Base-by-base conservation (phyloP, 177 flowering plant species). In the Vitis hybrid region DNA sequence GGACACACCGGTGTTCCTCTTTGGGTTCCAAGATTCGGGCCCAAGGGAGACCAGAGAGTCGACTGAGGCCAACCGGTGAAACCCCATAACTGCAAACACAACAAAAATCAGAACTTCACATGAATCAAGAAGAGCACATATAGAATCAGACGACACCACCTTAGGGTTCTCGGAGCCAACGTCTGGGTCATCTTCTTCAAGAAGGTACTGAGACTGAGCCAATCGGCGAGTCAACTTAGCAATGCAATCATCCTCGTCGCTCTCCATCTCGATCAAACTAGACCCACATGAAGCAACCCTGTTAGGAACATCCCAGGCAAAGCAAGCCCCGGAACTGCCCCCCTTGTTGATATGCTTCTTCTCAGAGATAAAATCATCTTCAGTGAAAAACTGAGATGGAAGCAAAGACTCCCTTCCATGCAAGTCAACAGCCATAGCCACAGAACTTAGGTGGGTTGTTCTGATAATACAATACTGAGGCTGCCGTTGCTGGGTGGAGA, bases 181-280 rank as follows among this genome's bases (percentile, higher is more conserved):
- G n/a, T 63, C 68, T 3, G 63, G 59, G 2, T 80, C 78, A 10
- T 82, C 83, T 3, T 82, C 83, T 54, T 75, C 77, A 62, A 80
- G 75, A 81, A 76, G 78, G 75, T 57, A 71, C 34, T 76, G 71
- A 61, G 85, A 71, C 50, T 76, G 71, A 61, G 85, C 81, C 83
- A 82, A 80, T 70, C 61, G 79, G 57, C 82, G 83, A 59, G 78
- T 80, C 79, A 82, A 72, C 71, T 80, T 80, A 52, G 76, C 80
- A 16, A 72, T 70, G 77, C 72, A 78, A 55, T 77, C 80, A 26
- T 73, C 81, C 4, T 73, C 79, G 10, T 75, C 79, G 4, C 59
- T 50, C 57, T 64, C 76, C 58, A 68, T 51, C 52, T 29, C 69
- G 12, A 61, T 62, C 10, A 68, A 65, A 18, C 51, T 71, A 4